Percentiles rank a stretch among this genome's conserved stretches.
Conservation (phyloP, 768 basidiomycete species). For the Neoboletus magnificus region DNA sequence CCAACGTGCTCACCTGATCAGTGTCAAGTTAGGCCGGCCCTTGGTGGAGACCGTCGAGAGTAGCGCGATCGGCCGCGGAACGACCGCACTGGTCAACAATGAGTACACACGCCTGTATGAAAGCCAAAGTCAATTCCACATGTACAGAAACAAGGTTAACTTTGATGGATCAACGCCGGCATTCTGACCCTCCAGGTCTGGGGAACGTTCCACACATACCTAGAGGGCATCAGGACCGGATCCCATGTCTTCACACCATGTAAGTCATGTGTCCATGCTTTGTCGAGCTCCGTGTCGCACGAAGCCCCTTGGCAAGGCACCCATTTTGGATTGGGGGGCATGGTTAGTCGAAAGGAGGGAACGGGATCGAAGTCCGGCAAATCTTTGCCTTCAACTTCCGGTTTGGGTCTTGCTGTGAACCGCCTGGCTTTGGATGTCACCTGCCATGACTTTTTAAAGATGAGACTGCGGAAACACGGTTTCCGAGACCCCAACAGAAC, state of each 20-base stretch:
- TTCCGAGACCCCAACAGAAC: background rate
- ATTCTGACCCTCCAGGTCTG: background rate
- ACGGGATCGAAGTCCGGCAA: conserved; percentile 20
- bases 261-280: conserved; percentile 31
- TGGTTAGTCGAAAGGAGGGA: conserved; percentile 34
- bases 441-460: background rate
- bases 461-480: background rate
- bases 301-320: conserved; percentile 39
- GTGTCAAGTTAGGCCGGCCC: conserved; percentile 58
- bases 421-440: background rate
- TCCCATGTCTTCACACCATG: conserved; percentile 43
- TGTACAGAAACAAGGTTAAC: conserved; percentile 14
- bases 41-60: conserved; percentile 55
- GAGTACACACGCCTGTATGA: conserved; percentile 39
- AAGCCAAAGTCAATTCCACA: conserved; percentile 23
- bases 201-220: conserved; percentile 17
- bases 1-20: conserved; percentile 51
- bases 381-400: conserved; percentile 3
- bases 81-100: conserved; percentile 54
- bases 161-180: conserved; percentile 10
- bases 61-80: conserved; percentile 61
- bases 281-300: conserved; percentile 13
- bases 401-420: conserved; percentile 4
- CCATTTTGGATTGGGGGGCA: conserved; percentile 43
- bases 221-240: conserved; percentile 31